Base-by-base conservation (phyloP, 2,329 filamentous ascomycete genomes). In the Plenodomus tracheiphilus region DNA sequence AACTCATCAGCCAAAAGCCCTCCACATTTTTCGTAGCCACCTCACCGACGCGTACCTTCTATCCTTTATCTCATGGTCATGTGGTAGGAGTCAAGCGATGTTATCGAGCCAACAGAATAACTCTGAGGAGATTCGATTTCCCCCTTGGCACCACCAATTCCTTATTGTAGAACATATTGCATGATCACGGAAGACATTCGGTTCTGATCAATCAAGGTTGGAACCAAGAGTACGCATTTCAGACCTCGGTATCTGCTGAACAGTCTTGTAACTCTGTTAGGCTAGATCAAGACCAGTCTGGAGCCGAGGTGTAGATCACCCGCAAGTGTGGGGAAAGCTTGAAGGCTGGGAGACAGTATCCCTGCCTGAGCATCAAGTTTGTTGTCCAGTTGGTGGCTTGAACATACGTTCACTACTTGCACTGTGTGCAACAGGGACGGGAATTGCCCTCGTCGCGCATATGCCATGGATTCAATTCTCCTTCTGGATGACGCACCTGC, bases 241-340 rank as follows among this genome's bases (percentile, higher is more conserved):
- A 10, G 15, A 32, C 28, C 28, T 32, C 28, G 28, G 28, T 11
- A 32, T 32, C 9, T 32, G 11, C 11, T 32, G 28, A 32, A 32
- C 28, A 32, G 6, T 32, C 28, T 32, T 11, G 28, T 32, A 32
- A 32, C 28, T 32, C 13, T 32, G 28, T 32, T 32, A 15, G 28
- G 28, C 28, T 32, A 32, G 28, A 32, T 15, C 28, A 15, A 32
- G 4, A 15, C 28, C 28, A 8, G 11, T 32, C 28, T 11, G 28
- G 6, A 32, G 13, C 28, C 28, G 28, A 32, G 28, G 11, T 32
- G 28, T 6, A 32, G 28, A 32, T 32, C 28, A 32, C 35, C 35
- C 35, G 35, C 35, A 17, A 43, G n/a, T 64, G 62, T 57, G 65
- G 65, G 65, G 65, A 67, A 66, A 66, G 62, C 64, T 68, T 67